phyloP scores from a whole-genome alignment of 2,329 filamentous ascomycete species.

The Aspergillus aculeatinus region DNA sequence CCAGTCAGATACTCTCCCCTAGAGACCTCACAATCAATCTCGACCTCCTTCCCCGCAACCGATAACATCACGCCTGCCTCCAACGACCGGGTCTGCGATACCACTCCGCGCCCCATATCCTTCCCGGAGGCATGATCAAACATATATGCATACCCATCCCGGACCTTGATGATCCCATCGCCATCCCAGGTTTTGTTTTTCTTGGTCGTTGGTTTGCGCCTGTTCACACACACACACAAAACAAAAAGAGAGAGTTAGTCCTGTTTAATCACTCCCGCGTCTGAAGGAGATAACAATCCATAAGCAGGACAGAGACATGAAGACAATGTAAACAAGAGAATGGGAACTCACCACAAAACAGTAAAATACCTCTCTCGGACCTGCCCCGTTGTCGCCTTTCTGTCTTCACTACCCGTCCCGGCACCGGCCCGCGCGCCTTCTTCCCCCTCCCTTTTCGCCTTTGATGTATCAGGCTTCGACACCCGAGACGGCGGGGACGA shows the following conservation, averaged over 20 bases:
- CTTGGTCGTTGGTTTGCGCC: slow-evolving; percentile 68
- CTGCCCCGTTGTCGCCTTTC: too few relatives aligned
- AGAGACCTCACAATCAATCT: slow-evolving; percentile 62
- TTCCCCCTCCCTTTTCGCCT: slow-evolving; percentile 3
- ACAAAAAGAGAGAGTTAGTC: not conserved
- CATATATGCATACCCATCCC: slow-evolving; percentile 58
- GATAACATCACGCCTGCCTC: slow-evolving; percentile 61
- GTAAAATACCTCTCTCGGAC: slow-evolving; percentile 40
- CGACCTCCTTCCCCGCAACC: slow-evolving; percentile 66
- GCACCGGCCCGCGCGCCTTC: slow-evolving; percentile 4
- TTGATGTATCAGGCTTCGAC: slow-evolving; percentile 23
- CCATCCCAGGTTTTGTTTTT: slow-evolving; percentile 79
- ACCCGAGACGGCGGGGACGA: too few relatives aligned
- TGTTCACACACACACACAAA: slow-evolving; percentile 24
- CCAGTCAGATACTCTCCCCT: slow-evolving; percentile 57
- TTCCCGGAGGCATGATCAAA: slow-evolving; percentile 60
- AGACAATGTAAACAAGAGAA: too few relatives aligned
- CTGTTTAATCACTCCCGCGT: too few relatives aligned
- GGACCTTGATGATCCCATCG: slow-evolving; percentile 63
- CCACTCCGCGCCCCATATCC: slow-evolving; percentile 58
- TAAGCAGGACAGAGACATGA: too few relatives aligned
- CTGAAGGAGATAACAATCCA: too few relatives aligned
- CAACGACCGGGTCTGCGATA: slow-evolving; percentile 53
- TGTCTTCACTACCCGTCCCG: slow-evolving; percentile 5
- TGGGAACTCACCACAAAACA: slow-evolving; percentile 44